Base-by-base conservation (phyloP, 768 basidiomycete genomes). In the Tephrocybe rancida region DNA sequence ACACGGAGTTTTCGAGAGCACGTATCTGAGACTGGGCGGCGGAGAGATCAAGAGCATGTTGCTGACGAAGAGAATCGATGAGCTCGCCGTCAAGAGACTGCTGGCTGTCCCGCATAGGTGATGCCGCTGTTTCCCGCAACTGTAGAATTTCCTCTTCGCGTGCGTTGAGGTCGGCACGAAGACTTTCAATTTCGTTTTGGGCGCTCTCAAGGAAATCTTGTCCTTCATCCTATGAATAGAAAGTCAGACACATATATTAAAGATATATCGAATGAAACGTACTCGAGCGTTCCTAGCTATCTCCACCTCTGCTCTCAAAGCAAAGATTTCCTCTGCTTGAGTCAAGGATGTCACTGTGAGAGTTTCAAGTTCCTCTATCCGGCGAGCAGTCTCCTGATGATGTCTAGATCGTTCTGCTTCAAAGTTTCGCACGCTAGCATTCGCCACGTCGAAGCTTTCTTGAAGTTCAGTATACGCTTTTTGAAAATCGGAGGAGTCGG, bases 41-140 rank as follows among this genome's bases (percentile, higher is more conserved):
- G 30, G 92, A 94, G 6, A 95, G 77, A 54, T 93, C 92, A 52
- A 95, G 80, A 11, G 81, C 78, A 61, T 92, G 88, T 58, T 91
- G 88, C 62, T 92, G 88, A 61, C 77, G 77, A 29, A 89, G 69
- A 22, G 86, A 82, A 52, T 81, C 79, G 18, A 91, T 67, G 73
- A 92, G 80, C 70, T 93, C 92, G 61, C 83, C 82, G 69, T 89
- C 85, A 30, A 92, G 72, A 24, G 87, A 85, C 42, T 77, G 78
- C 25, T 80, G 68, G 1, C 66, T 64, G 3, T 73, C 64, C n/a
- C 66, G 64, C 0, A 72, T 63, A 2, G 80, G 70, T 24, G 78
- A 73, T 22, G 79, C 71, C 30, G 70, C 71, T 37, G 68, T 72
- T 54, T 83, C 73, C 19, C 76, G 80, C 11, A 88, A 74, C 34